These are phyloP conservation scores for Pluteus cervinus DNA, from an alignment of 768 basidiomycete genomes.

Conservation along the genomic window DNA sequence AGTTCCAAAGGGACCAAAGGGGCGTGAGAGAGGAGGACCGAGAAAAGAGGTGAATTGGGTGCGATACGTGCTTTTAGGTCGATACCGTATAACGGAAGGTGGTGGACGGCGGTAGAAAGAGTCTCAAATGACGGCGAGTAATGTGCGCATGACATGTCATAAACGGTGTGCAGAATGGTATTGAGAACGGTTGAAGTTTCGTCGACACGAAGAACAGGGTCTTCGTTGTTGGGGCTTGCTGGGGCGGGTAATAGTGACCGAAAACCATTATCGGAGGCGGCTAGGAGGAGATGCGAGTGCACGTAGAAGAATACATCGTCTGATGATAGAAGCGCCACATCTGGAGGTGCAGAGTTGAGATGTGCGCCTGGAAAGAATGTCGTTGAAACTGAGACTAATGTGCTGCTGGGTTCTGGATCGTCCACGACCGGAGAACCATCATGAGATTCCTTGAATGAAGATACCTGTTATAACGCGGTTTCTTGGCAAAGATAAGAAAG, in stretches of 20 bases:
- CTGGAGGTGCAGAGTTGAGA: constrained; percentile 47
- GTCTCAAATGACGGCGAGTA: constrained; percentile 65
- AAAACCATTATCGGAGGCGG: constrained; percentile 61
- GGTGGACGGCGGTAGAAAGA: constrained; percentile 49
- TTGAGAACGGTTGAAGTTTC: constrained; percentile 63
- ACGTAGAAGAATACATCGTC: constrained; percentile 86
- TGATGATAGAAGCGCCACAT: constrained; percentile 60
- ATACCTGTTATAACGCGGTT: no score
- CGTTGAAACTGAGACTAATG: constrained; percentile 72
- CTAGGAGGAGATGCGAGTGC: constrained; percentile 52
- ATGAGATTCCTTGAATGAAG: constrained; percentile 37
- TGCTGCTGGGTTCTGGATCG: constrained; percentile 25
- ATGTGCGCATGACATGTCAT: constrained; percentile 67
- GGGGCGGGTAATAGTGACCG: constrained; percentile 46
- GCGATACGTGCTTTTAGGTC: constrained; percentile 38
- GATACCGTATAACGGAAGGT: constrained; percentile 57
- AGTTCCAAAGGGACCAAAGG: constrained; percentile 65
- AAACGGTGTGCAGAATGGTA: constrained; percentile 65
- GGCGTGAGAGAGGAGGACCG: constrained; percentile 59
- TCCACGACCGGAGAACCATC: constrained; percentile 39
- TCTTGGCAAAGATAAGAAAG: neutral
- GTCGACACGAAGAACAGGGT: constrained; percentile 49
- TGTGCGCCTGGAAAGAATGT: constrained; percentile 73
- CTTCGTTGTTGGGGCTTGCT: constrained; percentile 27
- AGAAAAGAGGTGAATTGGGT: constrained; percentile 50